Percentiles rank a stretch among this genome's conserved stretches.
These are phyloP conservation scores for Pythium oligandrum DNA, from an alignment of 352 stramenopile genomes.

Conservation along the genomic window DNA sequence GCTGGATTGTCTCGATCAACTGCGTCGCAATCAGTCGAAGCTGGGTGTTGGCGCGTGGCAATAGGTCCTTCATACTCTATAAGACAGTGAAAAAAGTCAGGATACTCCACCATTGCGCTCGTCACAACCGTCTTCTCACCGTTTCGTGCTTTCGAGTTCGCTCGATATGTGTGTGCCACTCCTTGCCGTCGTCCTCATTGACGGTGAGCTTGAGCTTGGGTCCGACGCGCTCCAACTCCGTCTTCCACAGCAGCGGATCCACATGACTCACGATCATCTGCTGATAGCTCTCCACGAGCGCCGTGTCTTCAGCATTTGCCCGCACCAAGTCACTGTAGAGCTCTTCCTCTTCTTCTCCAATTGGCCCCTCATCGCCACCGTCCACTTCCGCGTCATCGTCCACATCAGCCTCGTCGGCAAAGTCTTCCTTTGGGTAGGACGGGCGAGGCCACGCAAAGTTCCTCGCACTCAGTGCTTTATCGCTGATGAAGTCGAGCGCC, in stretches of 20 bases:
- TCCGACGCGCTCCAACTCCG: conserved; percentile 75
- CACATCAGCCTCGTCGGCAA: conserved; percentile 72
- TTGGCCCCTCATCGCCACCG: conserved; percentile 20
- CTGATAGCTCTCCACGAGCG: conserved; percentile 72
- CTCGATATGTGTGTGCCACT: conserved; percentile 81
- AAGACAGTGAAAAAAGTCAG: background rate
- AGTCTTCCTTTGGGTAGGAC: conserved; percentile 74
- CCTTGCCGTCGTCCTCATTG: conserved; percentile 57
- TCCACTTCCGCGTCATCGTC: conserved; percentile 52
- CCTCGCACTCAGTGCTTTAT: conserved; percentile 58
- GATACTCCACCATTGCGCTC: background rate
- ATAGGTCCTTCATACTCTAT: conserved; percentile 46
- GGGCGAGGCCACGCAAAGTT: conserved; percentile 67
- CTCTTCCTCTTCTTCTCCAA: conserved; percentile 42
- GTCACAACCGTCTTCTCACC: conserved; percentile 10
- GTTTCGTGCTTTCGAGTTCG: conserved; percentile 68
- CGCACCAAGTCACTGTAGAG: conserved; percentile 58
- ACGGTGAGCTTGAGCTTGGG: conserved; percentile 60
- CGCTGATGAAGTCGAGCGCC: conserved; percentile 77
- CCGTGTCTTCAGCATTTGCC: conserved; percentile 32
- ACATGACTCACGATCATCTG: conserved; percentile 85
- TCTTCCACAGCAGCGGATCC: conserved; percentile 78
- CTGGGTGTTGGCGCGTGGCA: conserved; percentile 52
- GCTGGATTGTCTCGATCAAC: conserved; percentile 51
- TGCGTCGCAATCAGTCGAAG: conserved; percentile 54